Evolutionary conservation across 495 filamentous ascomycete genomes (phyloP), one percentile per base, ranked within the genome.

Genomic region (Neurospora tetraspora): DNA sequence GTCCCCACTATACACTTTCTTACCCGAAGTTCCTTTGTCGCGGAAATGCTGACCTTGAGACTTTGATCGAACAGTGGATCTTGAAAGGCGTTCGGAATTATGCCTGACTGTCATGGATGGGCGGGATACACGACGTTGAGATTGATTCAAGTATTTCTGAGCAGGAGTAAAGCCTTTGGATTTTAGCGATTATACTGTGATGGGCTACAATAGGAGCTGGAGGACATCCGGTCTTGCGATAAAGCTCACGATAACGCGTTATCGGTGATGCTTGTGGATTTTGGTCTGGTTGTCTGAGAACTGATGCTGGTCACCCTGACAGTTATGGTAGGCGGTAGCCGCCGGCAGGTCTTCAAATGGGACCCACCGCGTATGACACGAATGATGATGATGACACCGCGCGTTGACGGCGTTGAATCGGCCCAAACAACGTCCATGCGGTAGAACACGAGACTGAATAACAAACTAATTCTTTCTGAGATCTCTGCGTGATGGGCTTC

Each of bases 71-170:
- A 14, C 34, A 82, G 80, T 93, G 91, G 91, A 86, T 93, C 20
- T 76, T 94, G 47, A 91, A 91, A 71, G 82, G 82, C 5, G 90
- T 90, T 39, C 82, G 92, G 61, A 92, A 91, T 72, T 92, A 92
- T 72, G 78, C 80, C 11, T 84, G 73, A 65, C 27, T 36, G 12
- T 65, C 27, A 65, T 65, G 1, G 14, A 65, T 27, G 27, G 53
- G 53, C 5, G 53, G 53, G 20, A 27, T 3, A 11, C 23, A 5
- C 3, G 5, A 31, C 6, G 10, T 16, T 61, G 47, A 61, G 5
- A 31, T 61, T 61, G 6, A 61, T 31, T 23, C 45, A n/a, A 14
- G 9, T 7, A 31, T 12, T 8, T 59, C 18, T 23, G n/a, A 65
- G 31, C 53, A 65, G 27, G 45, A 61, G 9, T 23, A 23, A 4